Evolutionary conservation across 805 yeast genomes (phyloP).

Genomic region (Metschnikowia lunata): DNA sequence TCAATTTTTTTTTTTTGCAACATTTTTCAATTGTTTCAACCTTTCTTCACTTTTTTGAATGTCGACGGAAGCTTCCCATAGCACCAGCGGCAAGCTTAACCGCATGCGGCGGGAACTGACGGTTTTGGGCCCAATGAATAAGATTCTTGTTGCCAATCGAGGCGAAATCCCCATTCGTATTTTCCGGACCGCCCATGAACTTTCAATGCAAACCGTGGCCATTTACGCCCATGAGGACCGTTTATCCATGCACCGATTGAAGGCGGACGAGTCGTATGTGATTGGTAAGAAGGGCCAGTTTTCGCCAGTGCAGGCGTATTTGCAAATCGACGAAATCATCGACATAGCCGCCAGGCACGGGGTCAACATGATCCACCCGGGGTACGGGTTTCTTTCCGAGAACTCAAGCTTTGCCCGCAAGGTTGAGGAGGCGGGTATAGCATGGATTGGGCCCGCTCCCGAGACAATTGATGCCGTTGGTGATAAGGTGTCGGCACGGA

Average conservation of each 20-base stretch:
- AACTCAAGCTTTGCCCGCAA: conserved; percentile 91
- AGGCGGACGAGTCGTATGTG: conserved; percentile 90
- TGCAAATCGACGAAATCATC: conserved; percentile 93
- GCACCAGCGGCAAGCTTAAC: conserved; percentile 25
- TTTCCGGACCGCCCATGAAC: conserved; percentile 95
- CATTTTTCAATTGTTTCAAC: too few species aligned
- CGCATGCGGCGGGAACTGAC: conserved; percentile 41
- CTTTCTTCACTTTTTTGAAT: not conserved
- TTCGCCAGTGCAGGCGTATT: conserved; percentile 93
- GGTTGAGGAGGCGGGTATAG: conserved; percentile 85
- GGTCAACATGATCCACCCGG: conserved; percentile 39
- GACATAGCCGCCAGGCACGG: conserved; percentile 52
- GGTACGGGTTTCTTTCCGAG: conserved; percentile 71
- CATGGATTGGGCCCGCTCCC: conserved; percentile 93
- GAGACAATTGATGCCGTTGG: conserved; percentile 90
- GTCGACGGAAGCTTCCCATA: conserved; percentile 8
- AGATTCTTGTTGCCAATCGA: conserved; percentile 77
- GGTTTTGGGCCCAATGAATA: conserved; percentile 45
- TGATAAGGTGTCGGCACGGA: conserved; percentile 94
- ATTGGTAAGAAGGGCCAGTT: conserved; percentile 86
- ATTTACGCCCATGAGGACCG: conserved; percentile 95
- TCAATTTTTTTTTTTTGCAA: too few species aligned
- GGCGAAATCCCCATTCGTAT: conserved; percentile 86
- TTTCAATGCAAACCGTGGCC: conserved; percentile 95
- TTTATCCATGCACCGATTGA: conserved; percentile 88